Evolutionary conservation across 345 rosid genomes (phyloP).

Genomic region (Pistacia vera): DNA sequence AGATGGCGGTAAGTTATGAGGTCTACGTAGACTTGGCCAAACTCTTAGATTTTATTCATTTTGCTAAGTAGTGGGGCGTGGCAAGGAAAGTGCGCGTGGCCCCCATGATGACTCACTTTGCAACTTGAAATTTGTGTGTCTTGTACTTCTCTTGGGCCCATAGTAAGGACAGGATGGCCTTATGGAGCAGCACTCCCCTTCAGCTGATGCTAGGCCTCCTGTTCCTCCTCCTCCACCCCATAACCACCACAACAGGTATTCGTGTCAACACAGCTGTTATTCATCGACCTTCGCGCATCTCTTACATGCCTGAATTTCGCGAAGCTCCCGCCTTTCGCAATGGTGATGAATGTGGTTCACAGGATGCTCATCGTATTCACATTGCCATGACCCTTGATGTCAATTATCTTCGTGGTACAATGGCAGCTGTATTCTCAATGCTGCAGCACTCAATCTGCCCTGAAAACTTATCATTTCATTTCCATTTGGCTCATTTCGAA

Average conservation of each 20-base stretch:
- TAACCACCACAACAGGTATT: conserved; percentile 32
- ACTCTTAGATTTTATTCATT: not conserved
- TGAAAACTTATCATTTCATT: conserved; percentile 66
- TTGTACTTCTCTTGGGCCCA: not conserved
- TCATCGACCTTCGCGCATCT: conserved; percentile 29
- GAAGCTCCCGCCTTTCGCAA: conserved; percentile 64
- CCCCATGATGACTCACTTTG: not conserved
- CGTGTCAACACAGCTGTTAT: conserved; percentile 36
- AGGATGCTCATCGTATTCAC: conserved; percentile 40
- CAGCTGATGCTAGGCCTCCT: conserved; percentile 58
- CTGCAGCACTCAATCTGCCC: conserved; percentile 66
- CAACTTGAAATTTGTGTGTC: not conserved
- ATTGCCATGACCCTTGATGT: conserved; percentile 67
- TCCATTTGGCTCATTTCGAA: conserved; percentile 47
- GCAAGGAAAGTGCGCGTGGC: not conserved
- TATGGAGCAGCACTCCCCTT: conserved; percentile 40
- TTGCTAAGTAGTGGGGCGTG: not conserved
- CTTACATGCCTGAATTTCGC: conserved; percentile 41
- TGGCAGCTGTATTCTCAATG: conserved; percentile 66
- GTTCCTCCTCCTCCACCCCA: conserved; percentile 53
- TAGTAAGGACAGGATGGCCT: conserved; percentile 70
- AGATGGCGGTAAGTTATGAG: not conserved
- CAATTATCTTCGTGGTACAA: conserved; percentile 74
- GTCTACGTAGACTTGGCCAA: not conserved
- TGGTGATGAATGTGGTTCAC: conserved; percentile 43